These are phyloP conservation scores for Isatis lusitanica DNA, from an alignment of 441 rosid genomes.

Conservation along the genomic window DNA sequence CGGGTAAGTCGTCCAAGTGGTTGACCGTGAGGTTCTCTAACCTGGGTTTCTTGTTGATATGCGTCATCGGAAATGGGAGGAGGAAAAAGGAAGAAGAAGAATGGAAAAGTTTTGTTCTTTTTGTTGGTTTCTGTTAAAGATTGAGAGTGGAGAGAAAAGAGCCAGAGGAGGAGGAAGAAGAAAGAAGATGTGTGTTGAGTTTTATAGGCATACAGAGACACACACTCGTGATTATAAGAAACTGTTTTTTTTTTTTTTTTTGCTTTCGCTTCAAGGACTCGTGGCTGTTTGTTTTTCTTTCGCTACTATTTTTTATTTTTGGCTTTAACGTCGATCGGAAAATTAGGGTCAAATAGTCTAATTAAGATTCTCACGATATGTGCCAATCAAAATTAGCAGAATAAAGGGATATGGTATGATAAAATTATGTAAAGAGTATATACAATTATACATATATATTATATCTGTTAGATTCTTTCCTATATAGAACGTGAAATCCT, in stretches of 20 bases:
- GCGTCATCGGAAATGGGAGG: conserved; percentile 13
- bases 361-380: background rate
- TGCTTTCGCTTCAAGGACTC: background rate
- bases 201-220: conserved; percentile 3
- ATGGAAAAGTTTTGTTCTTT: background rate
- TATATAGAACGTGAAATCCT: too few relatives aligned
- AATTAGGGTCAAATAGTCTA: background rate
- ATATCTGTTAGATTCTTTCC: too few relatives aligned
- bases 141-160: background rate
- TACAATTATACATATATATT: too few relatives aligned
- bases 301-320: background rate
- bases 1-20: conserved; percentile 61
- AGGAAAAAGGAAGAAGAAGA: conserved; percentile 11
- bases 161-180: background rate
- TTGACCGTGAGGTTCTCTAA: conserved; percentile 26
- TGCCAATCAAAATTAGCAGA: too few relatives aligned
- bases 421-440: too few relatives aligned
- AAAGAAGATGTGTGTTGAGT: background rate
- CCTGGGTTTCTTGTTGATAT: conserved; percentile 39
- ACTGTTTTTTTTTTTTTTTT: background rate
- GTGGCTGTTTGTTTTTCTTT: background rate
- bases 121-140: background rate
- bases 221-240: background rate
- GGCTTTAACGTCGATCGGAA: background rate
- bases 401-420: too few relatives aligned